Evolutionary conservation across 2,329 filamentous ascomycete genomes (phyloP), one percentile per base, ranked within the genome.

Genomic region (Aspergillus awamori): DNA sequence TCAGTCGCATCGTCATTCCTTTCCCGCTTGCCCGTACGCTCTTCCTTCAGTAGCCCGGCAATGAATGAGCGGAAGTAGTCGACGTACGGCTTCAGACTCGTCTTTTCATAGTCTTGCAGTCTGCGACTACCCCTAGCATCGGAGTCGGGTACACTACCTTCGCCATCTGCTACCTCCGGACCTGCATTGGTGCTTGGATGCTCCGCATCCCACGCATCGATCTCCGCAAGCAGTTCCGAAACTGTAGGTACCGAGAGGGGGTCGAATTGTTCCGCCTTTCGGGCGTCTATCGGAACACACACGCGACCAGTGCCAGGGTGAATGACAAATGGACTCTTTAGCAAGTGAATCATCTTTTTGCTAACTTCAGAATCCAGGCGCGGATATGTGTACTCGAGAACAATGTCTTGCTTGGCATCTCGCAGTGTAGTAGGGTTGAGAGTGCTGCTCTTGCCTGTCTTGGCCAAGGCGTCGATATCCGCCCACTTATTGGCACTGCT

Each of bases 321-420:
- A 39, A 99, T 89, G 63, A 97, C 94, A 72, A 99, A 99, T 0
- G 95, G 95, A 64, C 89, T 93, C 76, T 99, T 99, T 69, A 99
- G 88, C 84, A 99, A 87, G 84, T 99, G 95, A 80, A 97, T 98
- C 60, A 96, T 87, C 76, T 97, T 97, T 83, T 98, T 98, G 73
- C 91, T 95, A 74, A 99, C 95, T 77, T 97, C 93, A 63, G 95
- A 93, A 82, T 99, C 95, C 58, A 99, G 90, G 41, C 95, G 89
- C 3, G 95, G 95, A 77, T 99, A 99, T 6, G 95, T 97, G 79
- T 99, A 98, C 79, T 99, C 95, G 30, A 99, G 86, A 3, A 98
- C 89, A 63, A 99, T 91, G 73, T 98, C 95, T 76, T 97, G 93
- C 79, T 97, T 98, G 22, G 93, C 92, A 70, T 97, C 92, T 8